Evolutionary conservation across 495 filamentous ascomycete genomes (phyloP).

Genomic region (Penicillium silybi): DNA sequence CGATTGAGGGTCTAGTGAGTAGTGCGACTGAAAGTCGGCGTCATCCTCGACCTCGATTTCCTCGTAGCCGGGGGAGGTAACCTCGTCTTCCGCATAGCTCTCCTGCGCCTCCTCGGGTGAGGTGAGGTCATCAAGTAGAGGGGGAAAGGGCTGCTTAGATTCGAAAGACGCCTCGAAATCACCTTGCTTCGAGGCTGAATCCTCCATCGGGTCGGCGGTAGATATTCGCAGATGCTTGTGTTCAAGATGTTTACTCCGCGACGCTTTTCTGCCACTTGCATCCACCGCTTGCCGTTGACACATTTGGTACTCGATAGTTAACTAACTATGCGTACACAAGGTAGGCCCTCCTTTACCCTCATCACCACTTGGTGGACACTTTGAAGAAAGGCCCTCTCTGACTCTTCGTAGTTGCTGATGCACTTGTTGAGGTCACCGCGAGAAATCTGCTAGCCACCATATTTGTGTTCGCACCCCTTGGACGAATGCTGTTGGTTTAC

Average conservation of each 20-base stretch:
- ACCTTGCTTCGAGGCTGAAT: not conserved
- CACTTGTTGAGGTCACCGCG: no score
- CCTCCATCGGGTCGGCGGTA: slow-evolving; percentile 3
- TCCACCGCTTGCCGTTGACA: slow-evolving; percentile 6
- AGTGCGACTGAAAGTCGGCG: slow-evolving; percentile 47
- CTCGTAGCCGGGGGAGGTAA: slow-evolving; percentile 27
- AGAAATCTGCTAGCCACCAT: no score
- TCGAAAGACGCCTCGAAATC: slow-evolving; percentile 23
- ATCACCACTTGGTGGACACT: no score
- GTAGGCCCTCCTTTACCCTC: no score
- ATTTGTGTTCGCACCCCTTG: not conserved
- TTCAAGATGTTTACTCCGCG: not conserved
- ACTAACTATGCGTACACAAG: no score
- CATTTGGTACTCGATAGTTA: no score
- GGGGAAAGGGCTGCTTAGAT: slow-evolving; percentile 39
- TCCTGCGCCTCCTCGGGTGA: slow-evolving; percentile 23
- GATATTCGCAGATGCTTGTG: not conserved
- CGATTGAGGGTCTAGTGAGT: slow-evolving; percentile 37
- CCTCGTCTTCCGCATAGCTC: slow-evolving; percentile 26
- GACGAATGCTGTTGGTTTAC: not conserved
- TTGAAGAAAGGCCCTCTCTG: no score
- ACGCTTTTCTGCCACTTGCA: slow-evolving; percentile 11
- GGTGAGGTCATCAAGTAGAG: slow-evolving; percentile 31
- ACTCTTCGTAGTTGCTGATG: no score
- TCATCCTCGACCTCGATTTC: slow-evolving; percentile 39